Evolutionary conservation across 805 yeast species (phyloP), one percentile per base, ranked within the genome.

Genomic region (Saccharomycopsis javanensis): DNA sequence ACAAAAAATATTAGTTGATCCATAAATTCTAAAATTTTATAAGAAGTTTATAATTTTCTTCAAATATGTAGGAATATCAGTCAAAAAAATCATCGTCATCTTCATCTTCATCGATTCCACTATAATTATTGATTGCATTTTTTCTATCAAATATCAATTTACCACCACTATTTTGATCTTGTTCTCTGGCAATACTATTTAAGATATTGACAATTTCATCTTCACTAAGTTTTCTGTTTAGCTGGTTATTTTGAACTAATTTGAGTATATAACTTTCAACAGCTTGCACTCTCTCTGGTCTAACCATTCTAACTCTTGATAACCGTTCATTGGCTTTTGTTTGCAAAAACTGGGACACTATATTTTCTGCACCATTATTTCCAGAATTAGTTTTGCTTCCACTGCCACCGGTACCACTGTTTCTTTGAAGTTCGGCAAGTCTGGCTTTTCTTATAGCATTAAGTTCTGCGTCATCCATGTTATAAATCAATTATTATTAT

Each of bases 401-500:
- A 57, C 64, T 66, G 8, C 16, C 46, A 35, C 48, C 48, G n/a
- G 54, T 15, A 4, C 78, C 79, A 1, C 79, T 69, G 60, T 76
- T 77, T 60, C 78, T 75, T 68, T 87, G 95, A 61, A 92, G 74
- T 70, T 92, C 96, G 25, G 85, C 84, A 64, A 92, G 71, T 63
- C 98, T 80, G n/a, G 97, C 97, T 50, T 88, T 89, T 64, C 98
- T 80, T 62, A 92, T 87, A 33, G 97, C 97, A 64, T 85, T 82
- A 59, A 92, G 74, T 70, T 92, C 99, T 23, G 82, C 71, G 68
- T 89, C 92, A 65, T 88, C 96, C 96, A 90, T 89, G 13, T 1
- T 35, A 25, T 25, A 30, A 23, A 20, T 3, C 33, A n/a, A 16
- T 18, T 8, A 13, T 13, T 5, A n/a, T n/a, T 51, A 16, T 30